Base-by-base conservation (phyloP, 139 green algal species). In the Pleodorina starrii region DNA sequence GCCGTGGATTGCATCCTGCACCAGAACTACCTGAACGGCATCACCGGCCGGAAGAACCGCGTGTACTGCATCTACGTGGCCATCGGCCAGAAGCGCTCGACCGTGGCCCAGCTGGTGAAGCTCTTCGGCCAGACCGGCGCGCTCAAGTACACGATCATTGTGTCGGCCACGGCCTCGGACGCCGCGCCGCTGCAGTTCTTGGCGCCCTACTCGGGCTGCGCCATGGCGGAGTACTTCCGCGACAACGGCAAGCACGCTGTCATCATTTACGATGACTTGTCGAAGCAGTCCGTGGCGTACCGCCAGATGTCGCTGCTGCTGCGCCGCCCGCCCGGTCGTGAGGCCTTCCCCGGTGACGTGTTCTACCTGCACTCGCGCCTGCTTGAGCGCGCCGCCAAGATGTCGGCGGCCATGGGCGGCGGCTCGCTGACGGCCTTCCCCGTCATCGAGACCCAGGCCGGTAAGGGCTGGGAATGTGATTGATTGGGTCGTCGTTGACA, bases 211-310 rank as follows among this genome's bases (percentile, higher is more conserved):
- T 97, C 97, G 38, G 97, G 95, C 85, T 96, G 92, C 91, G 95
- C 97, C 29, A 97, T 98, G 93, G 88, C 66, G 90, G 90, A 79
- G 90, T 84, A 84, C 76, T 84, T 84, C 76, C 76, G 76, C 46
- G 76, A 84, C 76, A 84, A 84, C 36, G 76, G 94, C 69, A 97
- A 96, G 92, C 96, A 98, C 91, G 92, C 92, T 1, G 91, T 98
- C 46, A 97, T 98, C 89, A 95, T 99, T 75, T 99, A 98, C 90
- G 97, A 98, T 90, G 97, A 99, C 89, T 88, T 99, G 86, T 97
- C 93, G 73, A 99, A 99, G 91, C 96, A 98, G 93, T 96, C 95
- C 25, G 96, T 98, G 27, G 97, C 97, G 9, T 99, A 98, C 93
- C 95, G 97, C 73, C 95, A 98, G 81, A 98, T 99, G 95, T 98